Base-by-base conservation (phyloP, 2,329 filamentous ascomycete genomes). In the Lecanicillium sp. region DNA sequence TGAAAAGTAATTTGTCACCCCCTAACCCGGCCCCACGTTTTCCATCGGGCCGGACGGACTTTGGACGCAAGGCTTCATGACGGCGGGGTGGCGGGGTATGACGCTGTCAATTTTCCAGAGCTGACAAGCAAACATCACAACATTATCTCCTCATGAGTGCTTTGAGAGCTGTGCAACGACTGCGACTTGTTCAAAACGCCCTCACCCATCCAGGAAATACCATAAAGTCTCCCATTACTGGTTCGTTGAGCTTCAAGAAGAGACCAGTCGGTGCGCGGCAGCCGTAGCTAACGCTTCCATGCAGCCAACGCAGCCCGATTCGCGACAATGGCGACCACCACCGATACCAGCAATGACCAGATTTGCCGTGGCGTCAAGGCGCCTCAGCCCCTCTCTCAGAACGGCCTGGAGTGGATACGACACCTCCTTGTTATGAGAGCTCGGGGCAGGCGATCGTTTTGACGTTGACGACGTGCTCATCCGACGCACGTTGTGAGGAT, bases 301-400 rank as follows among this genome's bases (percentile, higher is more conserved):
- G 17, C 20, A 36, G 32, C 27, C 17, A 19, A 27, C 29, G 19
- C 51, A 42, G 39, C 43, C n/a, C 48, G 46, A 46, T 57, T 67
- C 31, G 65, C 66, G 51, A 67, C 64, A 48, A 78, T 78, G 78
- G 74, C 85, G 46, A 75, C 77, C 36, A 75, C 78, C 3, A 94
- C 89, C 0, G 78, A 96, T 47, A 67, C 74, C 2, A 71, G 69
- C 48, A 85, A 75, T 45, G 97, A 97, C 66, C 86, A 92, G 62
- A 71, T 83, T 60, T n/a, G n/a, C n/a, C n/a, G n/a, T n/a, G n/a
- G n/a, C n/a, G n/a, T n/a, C n/a, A n/a, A n/a, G n/a, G n/a, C n/a
- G n/a, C n/a, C n/a, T n/a, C n/a, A n/a, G n/a, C n/a, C n/a, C n/a
- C n/a, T n/a, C n/a, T n/a, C n/a, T n/a, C n/a, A n/a, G n/a, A n/a